A percentile compares a stretch with the other conserved stretches of the same genome.
Conservation (phyloP, 768 basidiomycete genomes). For the Naganishia onofrii region DNA sequence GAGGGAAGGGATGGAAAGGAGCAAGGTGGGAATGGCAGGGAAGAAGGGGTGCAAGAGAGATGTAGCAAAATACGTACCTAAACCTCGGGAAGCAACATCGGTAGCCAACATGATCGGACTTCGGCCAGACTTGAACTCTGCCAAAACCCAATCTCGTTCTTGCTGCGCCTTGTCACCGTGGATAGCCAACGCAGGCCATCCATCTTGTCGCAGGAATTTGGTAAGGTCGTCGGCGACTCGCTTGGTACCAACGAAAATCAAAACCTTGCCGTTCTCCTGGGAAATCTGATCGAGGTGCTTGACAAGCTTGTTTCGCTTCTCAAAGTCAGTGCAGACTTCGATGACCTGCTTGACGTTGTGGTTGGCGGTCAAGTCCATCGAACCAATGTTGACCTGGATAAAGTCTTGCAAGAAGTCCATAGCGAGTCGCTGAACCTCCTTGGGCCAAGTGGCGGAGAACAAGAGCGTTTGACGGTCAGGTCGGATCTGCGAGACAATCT, state of each 20-base stretch:
- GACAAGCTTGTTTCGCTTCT: conserved; percentile 92
- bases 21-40: background rate
- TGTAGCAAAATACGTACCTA: conserved; percentile 71
- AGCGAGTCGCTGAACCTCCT: conserved; percentile 96
- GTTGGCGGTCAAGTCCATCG: conserved; percentile 96
- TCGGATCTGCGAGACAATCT: conserved; percentile 94
- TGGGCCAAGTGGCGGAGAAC: conserved; percentile 99
- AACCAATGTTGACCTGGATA: conserved; percentile 98
- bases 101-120: conserved; percentile 98
- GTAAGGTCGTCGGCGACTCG: conserved; percentile 97
- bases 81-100: conserved; percentile 98
- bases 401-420: conserved; percentile 95
- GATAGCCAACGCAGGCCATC: conserved; percentile 99
- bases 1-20: background rate
- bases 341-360: conserved; percentile 95
- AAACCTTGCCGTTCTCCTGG: conserved; percentile 92
- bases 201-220: conserved; percentile 86
- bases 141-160: conserved; percentile 98
- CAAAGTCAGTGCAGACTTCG: conserved; percentile 94
- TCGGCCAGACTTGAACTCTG: conserved; percentile 96
- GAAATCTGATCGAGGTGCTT: conserved; percentile 97
- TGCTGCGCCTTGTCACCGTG: conserved; percentile 78
- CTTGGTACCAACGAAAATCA: conserved; percentile 98
- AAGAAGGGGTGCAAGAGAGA: background rate
- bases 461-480: conserved; percentile 98